Evolutionary conservation across 208 protist species (phyloP), one percentile per base, ranked within the genome.

Genomic region (Leishmania tropica): DNA sequence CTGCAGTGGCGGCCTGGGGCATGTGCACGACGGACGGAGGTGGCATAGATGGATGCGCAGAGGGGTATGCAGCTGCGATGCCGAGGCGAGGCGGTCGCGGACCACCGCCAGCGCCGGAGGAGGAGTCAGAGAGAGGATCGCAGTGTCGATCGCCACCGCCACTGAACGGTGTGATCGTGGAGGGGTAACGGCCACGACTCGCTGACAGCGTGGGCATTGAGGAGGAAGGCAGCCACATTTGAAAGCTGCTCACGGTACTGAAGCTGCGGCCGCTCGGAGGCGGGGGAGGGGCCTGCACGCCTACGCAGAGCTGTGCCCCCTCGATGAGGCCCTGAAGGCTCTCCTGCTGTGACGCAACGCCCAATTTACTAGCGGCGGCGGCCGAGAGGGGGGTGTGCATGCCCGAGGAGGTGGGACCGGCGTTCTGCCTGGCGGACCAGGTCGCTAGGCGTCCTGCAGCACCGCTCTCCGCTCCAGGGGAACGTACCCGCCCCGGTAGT

Each of bases 171-270:
- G 83, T 81, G 3, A 65, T 80, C n/a, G 70, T 10, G 17, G 74
- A 79, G 3, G 83, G 78, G 58, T 86, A 86, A 28, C 83, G 83
- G 17, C 24, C 67, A 35, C 54, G 65, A 13, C 53, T 47, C 48
- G 74, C 73, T 6, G 73, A 60, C 65, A 80, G 72, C 42, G 60
- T 31, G 2, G 78, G 60, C 65, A 56, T 40, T 1, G 77, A 58
- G n/a, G 83, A 68, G 2, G 51, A 42, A 2, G 83, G 83, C 48
- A 81, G 67, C 83, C 83, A 86, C 83, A 86, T 86, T 48, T 76
- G 83, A 47, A 86, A 86, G 62, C 83, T 86, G 77, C 83, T 80
- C 15, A 80, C 78, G 10, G 83, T 86, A 47, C 78, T 86, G 48
- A 21, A 56, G 67, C 83, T 80, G 60, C 74, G 78, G 42, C 68